Evolutionary conservation across 257 asterid species (phyloP).

Genomic region (Solanum pinnatisectum): DNA sequence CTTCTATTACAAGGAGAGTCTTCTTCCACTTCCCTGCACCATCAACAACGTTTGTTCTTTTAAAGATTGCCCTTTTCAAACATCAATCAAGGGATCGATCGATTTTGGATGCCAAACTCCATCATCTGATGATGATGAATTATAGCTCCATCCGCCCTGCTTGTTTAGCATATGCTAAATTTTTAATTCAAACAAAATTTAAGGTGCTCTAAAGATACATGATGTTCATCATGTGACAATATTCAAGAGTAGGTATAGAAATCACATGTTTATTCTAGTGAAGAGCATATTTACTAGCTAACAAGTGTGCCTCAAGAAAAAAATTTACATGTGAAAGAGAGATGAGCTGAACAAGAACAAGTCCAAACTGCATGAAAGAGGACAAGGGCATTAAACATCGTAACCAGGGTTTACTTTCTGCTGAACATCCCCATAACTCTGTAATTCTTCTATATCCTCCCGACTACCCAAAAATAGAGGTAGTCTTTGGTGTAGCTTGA

Average conservation of each 20-base stretch:
- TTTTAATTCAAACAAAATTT: background rate
- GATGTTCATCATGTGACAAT: background rate
- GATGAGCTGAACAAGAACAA: background rate
- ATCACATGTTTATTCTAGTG: background rate
- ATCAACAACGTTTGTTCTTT: background rate
- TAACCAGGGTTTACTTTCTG: conserved; percentile 93
- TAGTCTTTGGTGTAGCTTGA: conserved; percentile 77
- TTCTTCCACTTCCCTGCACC: background rate
- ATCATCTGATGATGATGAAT: background rate
- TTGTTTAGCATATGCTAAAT: too few relatives aligned
- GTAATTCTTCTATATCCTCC: conserved; percentile 70
- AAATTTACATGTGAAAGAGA: background rate
- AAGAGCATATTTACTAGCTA: background rate
- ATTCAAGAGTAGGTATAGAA: background rate
- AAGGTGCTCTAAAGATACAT: background rate
- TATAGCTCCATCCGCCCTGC: too few relatives aligned
- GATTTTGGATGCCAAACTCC: background rate
- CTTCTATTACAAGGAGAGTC: too few relatives aligned
- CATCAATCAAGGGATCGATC: background rate
- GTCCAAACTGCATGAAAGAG: background rate
- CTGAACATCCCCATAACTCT: conserved; percentile 82
- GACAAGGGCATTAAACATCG: conserved; percentile 35
- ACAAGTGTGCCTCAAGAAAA: background rate
- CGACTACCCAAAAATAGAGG: conserved; percentile 81
- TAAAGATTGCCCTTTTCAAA: background rate